Percentiles rank a stretch among this genome's conserved stretches.
phyloP scores from a whole-genome alignment of 2,329 filamentous ascomycete genomes.

The Lachnellula willkommii region DNA sequence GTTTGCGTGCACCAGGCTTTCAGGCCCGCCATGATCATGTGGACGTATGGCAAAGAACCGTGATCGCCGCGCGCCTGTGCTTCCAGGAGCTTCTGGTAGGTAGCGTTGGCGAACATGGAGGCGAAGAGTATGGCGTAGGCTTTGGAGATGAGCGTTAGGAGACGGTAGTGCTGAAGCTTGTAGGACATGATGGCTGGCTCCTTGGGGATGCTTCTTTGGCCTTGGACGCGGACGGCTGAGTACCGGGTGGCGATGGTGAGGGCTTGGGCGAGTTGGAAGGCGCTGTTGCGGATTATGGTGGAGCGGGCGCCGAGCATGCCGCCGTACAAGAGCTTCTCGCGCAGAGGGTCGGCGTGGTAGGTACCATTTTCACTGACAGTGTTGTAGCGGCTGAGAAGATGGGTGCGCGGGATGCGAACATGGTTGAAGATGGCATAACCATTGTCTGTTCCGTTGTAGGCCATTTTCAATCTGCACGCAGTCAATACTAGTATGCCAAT shows the following conservation, averaged over 20 bases:
- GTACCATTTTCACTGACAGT: constrained; percentile 29
- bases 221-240: constrained; percentile 28
- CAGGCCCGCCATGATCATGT: constrained; percentile 27
- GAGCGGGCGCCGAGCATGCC: constrained; percentile 32
- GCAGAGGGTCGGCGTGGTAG: constrained; percentile 27
- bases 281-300: constrained; percentile 26
- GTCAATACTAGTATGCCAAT: not conserved
- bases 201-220: not conserved
- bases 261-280: constrained; percentile 30
- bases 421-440: constrained; percentile 32
- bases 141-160: constrained; percentile 26
- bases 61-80: constrained; percentile 9
- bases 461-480: constrained; percentile 17
- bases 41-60: constrained; percentile 18
- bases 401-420: constrained; percentile 31
- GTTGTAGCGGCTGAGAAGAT: constrained; percentile 31
- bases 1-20: constrained; percentile 29
- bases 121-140: constrained; percentile 28
- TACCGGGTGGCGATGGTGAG: constrained; percentile 34
- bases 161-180: constrained; percentile 26
- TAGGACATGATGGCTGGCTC: constrained; percentile 18
- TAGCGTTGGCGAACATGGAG: not conserved
- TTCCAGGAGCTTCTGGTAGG: constrained; percentile 1
- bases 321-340: constrained; percentile 32
- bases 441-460: constrained; percentile 30